Base-by-base conservation (phyloP, 1,284 basidiomycete genomes). In the Melampsora larici-populina region DNA sequence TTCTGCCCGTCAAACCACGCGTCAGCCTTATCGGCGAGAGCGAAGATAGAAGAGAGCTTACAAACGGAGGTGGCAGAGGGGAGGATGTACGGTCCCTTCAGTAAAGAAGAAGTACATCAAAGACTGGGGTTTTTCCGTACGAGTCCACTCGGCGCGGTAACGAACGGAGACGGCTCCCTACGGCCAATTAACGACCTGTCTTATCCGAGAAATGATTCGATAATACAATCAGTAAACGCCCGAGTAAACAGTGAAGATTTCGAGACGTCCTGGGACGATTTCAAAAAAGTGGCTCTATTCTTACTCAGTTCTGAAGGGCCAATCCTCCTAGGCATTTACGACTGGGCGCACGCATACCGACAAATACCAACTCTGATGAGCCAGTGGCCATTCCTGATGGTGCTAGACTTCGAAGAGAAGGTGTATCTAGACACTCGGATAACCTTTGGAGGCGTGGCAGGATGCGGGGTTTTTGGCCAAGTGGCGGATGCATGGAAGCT, bases 111-210 rank as follows among this genome's bases (percentile, higher is more conserved):
- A 46, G 40, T 68, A 13, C 3, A n/a, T 24, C 4, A 68, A 68
- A 7, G 24, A 7, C 46, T 68, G 18, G 66, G 33, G 8, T 68
- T 68, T n/a, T 68, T 68, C 40, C 4, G 66, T 18, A 43, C 66
- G n/a, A n/a, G n/a, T n/a, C n/a, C n/a, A n/a, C n/a, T n/a, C n/a
- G n/a, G n/a, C n/a, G n/a, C n/a, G n/a, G 66, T 68, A 13, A 13
- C 46, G 5, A 68, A 68, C 29, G 36, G 66, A 13, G 66, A 68
- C 26, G 66, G 66, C 15, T 24, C 66, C 15, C 36, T 68, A 26
- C 4, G 66, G 13, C 66, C 66, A 6, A 68, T 68, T 9, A 68
- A 68, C 46, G 43, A 68, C 26, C 33, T 68, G 9, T 68, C 66
- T 24, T 68, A 18, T 24, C 66, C 66, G 6, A 43, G 66, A 46